Conservation (phyloP, 106 monocot genomes). For the Cymbidium sinense region DNA sequence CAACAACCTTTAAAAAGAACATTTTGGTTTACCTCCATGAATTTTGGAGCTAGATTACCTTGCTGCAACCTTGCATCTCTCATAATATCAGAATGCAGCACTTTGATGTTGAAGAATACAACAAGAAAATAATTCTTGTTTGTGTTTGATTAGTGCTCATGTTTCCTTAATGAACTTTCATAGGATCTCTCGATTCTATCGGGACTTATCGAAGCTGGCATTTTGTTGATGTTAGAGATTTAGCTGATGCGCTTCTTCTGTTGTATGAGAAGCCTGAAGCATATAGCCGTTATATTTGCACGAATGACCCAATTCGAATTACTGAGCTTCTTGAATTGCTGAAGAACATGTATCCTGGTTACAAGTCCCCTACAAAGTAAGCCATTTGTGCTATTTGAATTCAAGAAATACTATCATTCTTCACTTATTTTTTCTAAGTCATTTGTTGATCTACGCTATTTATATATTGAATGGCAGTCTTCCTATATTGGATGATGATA, state of each 20-base stretch:
- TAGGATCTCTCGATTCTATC: not conserved
- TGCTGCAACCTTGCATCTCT: too few relatives aligned
- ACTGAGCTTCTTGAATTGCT: conserved; percentile 20
- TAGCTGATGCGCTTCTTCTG: conserved; percentile 38
- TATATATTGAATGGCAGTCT: not conserved
- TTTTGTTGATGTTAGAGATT: conserved; percentile 46
- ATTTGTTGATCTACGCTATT: too few relatives aligned
- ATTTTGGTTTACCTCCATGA: too few relatives aligned
- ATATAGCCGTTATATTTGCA: conserved; percentile 37
- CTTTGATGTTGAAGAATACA: too few relatives aligned
- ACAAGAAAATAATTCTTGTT: too few relatives aligned
- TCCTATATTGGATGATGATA: not conserved
- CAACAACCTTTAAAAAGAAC: too few relatives aligned
- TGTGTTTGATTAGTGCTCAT: too few relatives aligned
- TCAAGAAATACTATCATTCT: not conserved
- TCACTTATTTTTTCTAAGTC: too few relatives aligned
- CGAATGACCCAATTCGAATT: conserved; percentile 11
- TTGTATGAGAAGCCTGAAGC: conserved; percentile 39
- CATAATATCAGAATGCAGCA: too few relatives aligned
- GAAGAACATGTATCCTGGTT: conserved; percentile 28
- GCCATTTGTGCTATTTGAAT: not conserved
- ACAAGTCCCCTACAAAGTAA: conserved; percentile 22
- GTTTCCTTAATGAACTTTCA: too few relatives aligned
- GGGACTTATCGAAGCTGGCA: not conserved
- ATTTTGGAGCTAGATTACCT: too few relatives aligned